Percentiles rank a stretch among this genome's conserved stretches.
Evolutionary conservation across 805 yeast genomes (phyloP).

Genomic region (Myxozyma neglecta): DNA sequence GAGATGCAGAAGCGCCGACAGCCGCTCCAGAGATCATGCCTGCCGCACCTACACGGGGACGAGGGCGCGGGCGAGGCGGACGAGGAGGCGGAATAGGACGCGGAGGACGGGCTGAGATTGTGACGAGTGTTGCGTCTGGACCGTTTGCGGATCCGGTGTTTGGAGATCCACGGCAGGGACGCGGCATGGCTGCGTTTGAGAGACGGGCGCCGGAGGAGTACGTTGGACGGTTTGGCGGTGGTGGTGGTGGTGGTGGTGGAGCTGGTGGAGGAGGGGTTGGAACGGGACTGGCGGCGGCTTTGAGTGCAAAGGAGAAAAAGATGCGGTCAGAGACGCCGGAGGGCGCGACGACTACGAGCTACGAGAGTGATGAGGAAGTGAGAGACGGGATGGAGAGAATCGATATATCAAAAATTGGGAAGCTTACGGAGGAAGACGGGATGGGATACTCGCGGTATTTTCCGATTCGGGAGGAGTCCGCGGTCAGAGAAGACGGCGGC

Average conservation of each 20-base stretch:
- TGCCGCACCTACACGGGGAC: conserved; percentile 8
- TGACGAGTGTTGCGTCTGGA: conserved; percentile 22
- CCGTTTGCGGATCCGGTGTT: conserved; percentile 29
- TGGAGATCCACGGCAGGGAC: conserved; percentile 14
- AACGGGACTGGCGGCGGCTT: conserved; percentile 1
- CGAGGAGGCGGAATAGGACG: conserved; percentile 15
- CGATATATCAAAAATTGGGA: conserved; percentile 16
- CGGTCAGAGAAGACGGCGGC: not conserved
- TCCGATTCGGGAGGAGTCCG: conserved; percentile 22
- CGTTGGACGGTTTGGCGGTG: not conserved
- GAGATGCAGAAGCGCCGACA: conserved; percentile 27
- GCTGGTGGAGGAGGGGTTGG: not conserved
- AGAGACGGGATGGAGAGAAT: conserved; percentile 29
- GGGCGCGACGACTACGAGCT: not conserved
- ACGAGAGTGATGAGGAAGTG: conserved; percentile 18
- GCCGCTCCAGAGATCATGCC: not conserved
- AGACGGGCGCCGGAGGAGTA: conserved; percentile 5
- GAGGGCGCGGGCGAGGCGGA: conserved; percentile 16
- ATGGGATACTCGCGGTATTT: conserved; percentile 20
- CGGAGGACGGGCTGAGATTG: conserved; percentile 18
- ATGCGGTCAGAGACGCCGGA: not conserved
- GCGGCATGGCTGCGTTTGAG: conserved; percentile 9
- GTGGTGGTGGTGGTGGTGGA: not conserved
- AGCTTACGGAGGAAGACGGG: conserved; percentile 1
- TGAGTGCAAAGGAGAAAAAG: not conserved